These are phyloP conservation scores for Cytospora piceicola DNA, from an alignment of 2,329 filamentous ascomycete genomes.

Conservation along the genomic window DNA sequence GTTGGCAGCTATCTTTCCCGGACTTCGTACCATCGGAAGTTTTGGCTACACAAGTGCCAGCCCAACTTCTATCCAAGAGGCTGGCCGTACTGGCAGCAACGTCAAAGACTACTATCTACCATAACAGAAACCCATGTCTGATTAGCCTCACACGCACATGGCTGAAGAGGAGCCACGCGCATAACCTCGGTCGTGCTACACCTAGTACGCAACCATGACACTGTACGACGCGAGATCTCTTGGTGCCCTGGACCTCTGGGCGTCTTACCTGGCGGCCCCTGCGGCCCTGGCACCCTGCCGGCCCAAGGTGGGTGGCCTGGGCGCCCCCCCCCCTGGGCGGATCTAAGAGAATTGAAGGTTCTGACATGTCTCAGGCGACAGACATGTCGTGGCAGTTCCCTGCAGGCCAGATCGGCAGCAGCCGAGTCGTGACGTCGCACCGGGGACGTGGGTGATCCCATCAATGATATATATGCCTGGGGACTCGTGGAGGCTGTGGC, in stretches of 20 bases:
- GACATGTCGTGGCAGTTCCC: not conserved
- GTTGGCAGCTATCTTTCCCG: not conserved
- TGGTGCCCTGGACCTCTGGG: not conserved
- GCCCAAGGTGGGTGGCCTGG: no score
- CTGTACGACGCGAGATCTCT: not conserved
- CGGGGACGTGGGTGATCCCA: not conserved
- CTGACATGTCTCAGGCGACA: not conserved
- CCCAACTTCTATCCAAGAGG: not conserved
- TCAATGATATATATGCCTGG: not conserved
- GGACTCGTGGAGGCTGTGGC: not conserved
- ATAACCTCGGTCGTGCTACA: not conserved
- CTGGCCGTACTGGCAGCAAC: not conserved
- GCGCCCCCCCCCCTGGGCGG: no score
- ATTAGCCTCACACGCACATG: not conserved
- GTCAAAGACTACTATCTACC: not conserved
- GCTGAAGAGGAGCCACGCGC: not conserved
- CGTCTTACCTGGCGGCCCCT: not conserved
- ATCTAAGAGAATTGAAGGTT: not conserved
- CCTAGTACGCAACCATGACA: not conserved
- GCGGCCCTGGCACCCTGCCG: not conserved
- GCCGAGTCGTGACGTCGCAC: conserved; percentile 9
- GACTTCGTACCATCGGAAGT: not conserved
- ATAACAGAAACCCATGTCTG: not conserved
- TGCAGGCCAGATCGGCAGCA: conserved; percentile 5
- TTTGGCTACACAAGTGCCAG: not conserved